A percentile compares a stretch with the other conserved stretches of the same genome.
These are phyloP conservation scores for Talaromyces marneffei DNA, from an alignment of 2,329 filamentous ascomycete species.

Conservation along the genomic window DNA sequence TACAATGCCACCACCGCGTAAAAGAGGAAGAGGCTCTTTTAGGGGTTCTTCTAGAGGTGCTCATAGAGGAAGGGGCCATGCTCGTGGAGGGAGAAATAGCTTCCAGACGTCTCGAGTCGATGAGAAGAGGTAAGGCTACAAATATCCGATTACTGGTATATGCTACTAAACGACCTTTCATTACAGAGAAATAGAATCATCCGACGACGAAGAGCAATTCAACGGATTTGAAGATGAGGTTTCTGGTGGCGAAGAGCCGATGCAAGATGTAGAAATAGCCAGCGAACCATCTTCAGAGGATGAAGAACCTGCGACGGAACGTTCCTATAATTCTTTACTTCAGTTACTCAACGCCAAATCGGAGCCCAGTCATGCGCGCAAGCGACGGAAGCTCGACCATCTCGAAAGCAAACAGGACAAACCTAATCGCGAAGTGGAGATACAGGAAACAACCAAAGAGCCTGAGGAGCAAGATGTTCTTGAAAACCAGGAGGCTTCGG, in stretches of 20 bases:
- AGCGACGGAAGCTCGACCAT: constrained; percentile 48
- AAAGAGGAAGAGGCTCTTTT: constrained; percentile 24
- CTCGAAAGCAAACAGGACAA: constrained; percentile 26
- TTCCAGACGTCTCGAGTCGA: constrained; percentile 37
- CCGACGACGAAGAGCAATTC: constrained; percentile 19
- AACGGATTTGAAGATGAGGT: constrained; percentile 22
- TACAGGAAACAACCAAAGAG: constrained; percentile 24
- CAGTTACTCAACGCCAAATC: constrained; percentile 47
- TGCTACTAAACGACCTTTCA: neutral
- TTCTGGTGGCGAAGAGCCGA: constrained; percentile 32
- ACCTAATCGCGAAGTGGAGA: constrained; percentile 18
- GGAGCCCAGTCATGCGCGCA: constrained; percentile 39
- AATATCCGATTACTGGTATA: neutral
- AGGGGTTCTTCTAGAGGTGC: constrained; percentile 5
- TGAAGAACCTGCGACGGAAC: constrained; percentile 35
- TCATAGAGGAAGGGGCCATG: neutral
- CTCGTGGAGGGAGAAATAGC: constrained; percentile 19
- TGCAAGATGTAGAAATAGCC: constrained; percentile 34
- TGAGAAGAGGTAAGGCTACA: constrained; percentile 31
- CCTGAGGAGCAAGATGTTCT: constrained; percentile 39
- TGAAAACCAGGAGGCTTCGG: constrained; percentile 46
- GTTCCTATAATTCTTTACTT: constrained; percentile 53
- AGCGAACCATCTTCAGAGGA: constrained; percentile 38
- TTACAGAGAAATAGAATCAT: constrained; percentile 2
- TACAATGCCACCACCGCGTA: constrained; percentile 27